Percentiles rank a stretch among this genome's conserved stretches.
phyloP scores from a whole-genome alignment of 2,329 filamentous ascomycete species.

The Colletotrichum somersetense region DNA sequence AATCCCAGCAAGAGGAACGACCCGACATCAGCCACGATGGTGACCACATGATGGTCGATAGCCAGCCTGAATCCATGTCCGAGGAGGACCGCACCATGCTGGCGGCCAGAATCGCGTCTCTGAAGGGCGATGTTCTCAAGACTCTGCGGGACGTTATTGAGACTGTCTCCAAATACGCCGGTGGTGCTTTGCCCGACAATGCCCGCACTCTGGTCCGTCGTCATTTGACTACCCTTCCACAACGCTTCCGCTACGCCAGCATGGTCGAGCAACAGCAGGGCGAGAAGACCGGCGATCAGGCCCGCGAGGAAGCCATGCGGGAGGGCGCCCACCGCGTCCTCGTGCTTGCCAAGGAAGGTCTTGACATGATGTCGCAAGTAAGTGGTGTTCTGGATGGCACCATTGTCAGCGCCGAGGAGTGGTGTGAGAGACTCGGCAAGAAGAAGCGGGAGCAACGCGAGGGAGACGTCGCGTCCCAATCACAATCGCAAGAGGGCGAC shows the following conservation, averaged over 20 bases:
- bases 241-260: slow-evolving; percentile 82
- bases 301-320: slow-evolving; percentile 58
- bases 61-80: slow-evolving; percentile 39
- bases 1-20: slow-evolving; percentile 17
- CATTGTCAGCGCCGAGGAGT: slow-evolving; percentile 89
- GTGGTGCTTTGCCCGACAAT: slow-evolving; percentile 91
- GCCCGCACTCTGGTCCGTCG: slow-evolving; percentile 84
- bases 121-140: slow-evolving; percentile 80
- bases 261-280: slow-evolving; percentile 55
- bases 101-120: slow-evolving; percentile 73
- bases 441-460: slow-evolving; percentile 45
- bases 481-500: slow-evolving; percentile 46
- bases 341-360: slow-evolving; percentile 87
- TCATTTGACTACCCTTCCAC: slow-evolving; percentile 86
- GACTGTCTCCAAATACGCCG: slow-evolving; percentile 89
- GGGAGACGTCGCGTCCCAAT: slow-evolving; percentile 44
- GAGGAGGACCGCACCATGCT: slow-evolving; percentile 62
- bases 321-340: slow-evolving; percentile 82
- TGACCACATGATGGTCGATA: slow-evolving; percentile 45
- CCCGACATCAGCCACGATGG: slow-evolving; percentile 36
- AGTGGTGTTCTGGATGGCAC: slow-evolving; percentile 90
- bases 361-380: slow-evolving; percentile 96
- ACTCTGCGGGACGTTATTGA: slow-evolving; percentile 85
- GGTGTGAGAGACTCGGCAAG: slow-evolving; percentile 83
- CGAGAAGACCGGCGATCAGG: slow-evolving; percentile 47